Evolutionary conservation across 352 stramenopile genomes (phyloP).

Genomic region (Globisporangium canariense): DNA sequence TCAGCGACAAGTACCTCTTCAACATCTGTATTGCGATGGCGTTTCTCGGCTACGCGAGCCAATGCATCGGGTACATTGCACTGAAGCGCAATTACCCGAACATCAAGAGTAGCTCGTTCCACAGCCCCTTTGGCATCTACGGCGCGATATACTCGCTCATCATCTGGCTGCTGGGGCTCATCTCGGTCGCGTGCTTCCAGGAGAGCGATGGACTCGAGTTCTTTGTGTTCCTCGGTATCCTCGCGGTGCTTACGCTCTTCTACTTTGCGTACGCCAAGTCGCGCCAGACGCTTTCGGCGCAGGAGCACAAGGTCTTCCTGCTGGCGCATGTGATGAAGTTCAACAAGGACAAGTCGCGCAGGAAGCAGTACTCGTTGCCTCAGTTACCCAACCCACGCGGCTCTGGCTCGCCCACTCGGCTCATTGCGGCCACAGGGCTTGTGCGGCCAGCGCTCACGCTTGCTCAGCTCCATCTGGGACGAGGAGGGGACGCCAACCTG

Average conservation of each 20-base stretch:
- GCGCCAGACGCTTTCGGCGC: conserved; percentile 29
- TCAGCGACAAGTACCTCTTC: conserved; percentile 27
- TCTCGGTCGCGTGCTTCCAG: conserved; percentile 30
- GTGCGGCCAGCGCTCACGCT: conserved; percentile 9
- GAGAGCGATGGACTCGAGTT: conserved; percentile 23
- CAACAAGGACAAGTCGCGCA: conserved; percentile 16
- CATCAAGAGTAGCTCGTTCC: conserved; percentile 29
- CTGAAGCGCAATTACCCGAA: conserved; percentile 27
- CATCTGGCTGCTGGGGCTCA: conserved; percentile 26
- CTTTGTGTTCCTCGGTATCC: conserved; percentile 14
- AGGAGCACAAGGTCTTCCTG: conserved; percentile 33
- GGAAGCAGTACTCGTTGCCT: conserved; percentile 10
- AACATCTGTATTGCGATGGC: conserved; percentile 30
- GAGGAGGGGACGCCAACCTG: background rate
- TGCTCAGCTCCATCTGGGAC: conserved; percentile 2
- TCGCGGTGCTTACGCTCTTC: conserved; percentile 20
- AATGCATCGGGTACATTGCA: conserved; percentile 33
- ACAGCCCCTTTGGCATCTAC: conserved; percentile 27
- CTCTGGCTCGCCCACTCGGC: conserved; percentile 7
- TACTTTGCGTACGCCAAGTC: conserved; percentile 29
- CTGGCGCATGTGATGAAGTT: conserved; percentile 35
- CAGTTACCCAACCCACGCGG: background rate
- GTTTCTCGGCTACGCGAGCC: conserved; percentile 27
- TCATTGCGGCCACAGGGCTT: conserved; percentile 13
- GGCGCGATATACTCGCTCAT: conserved; percentile 26